Evolutionary conservation across 73 alveolate species (phyloP), one percentile per base, ranked within the genome.

Genomic region (Paramecium octaurelia): DNA sequence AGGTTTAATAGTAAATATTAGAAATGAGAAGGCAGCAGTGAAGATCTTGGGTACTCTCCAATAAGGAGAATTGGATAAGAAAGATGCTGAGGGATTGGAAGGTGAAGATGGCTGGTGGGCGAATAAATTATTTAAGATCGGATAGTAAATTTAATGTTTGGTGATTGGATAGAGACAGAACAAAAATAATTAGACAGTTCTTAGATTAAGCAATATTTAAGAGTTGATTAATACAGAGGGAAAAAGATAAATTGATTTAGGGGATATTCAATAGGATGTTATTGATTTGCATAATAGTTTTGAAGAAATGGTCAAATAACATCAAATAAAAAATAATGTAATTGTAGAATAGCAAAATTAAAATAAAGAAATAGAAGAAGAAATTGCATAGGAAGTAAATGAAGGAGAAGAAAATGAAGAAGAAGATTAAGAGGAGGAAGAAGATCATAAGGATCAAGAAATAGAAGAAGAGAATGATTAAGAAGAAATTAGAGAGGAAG

Each of bases 371-470:
- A 12, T 21, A 14, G 71, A 89, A 29, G 90, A 36, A 12, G 80
- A 89, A 76, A 86, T n/a, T 2, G 36, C 20, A 60, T 6, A n/a
- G 23, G 75, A 89, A 31, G 94, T 58, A 69, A 85, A 85, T 23
- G 90, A 48, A 12, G 93, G 69, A 36, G 64, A n/a, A n/a, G n/a
- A n/a, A n/a, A n/a, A n/a, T n/a, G n/a, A n/a, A n/a, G n/a, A n/a
- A n/a, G n/a, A n/a, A n/a, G n/a, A n/a, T n/a, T n/a, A n/a, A 83
- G 95, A 95, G 29, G 95, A 93, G 23, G 97, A 93, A 46, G 70
- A 91, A 50, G 95, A 96, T 43, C 83, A 59, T 83, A 92, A 93
- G 85, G 95, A 93, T 85, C 95, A 73, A 92, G 93, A 91, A 50
- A 91, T 86, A 34, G 88, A 92, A 27, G 95, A 93, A 90, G 95